Evolutionary conservation across 2,329 filamentous ascomycete genomes (phyloP).

Genomic region (Aquanectria penicillioides): DNA sequence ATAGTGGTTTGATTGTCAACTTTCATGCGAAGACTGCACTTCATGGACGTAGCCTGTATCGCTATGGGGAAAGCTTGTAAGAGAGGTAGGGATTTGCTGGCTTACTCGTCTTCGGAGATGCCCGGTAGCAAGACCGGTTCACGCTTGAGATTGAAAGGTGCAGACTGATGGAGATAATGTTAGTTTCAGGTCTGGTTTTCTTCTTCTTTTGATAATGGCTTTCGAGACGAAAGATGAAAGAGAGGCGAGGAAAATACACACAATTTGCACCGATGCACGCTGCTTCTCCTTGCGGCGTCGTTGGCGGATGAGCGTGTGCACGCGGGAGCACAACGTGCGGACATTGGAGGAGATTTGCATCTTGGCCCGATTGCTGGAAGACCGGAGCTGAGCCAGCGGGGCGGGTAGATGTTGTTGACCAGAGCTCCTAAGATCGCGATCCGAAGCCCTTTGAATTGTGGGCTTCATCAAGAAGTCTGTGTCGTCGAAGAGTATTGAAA

Average conservation of each 20-base stretch:
- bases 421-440: slow-evolving; percentile 33
- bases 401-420: slow-evolving; percentile 11
- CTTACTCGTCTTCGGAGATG: slow-evolving; percentile 68
- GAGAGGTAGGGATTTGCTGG: slow-evolving; percentile 19
- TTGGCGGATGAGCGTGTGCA: slow-evolving; percentile 54
- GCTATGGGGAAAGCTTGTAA: not conserved
- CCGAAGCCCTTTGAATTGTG: slow-evolving; percentile 10
- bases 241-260: slow-evolving; percentile 41
- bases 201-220: too few species aligned
- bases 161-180: slow-evolving; percentile 57
- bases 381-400: slow-evolving; percentile 27
- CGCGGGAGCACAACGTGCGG: slow-evolving; percentile 55
- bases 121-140: slow-evolving; percentile 64
- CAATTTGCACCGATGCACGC: slow-evolving; percentile 54
- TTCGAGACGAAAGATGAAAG: too few species aligned
- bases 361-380: slow-evolving; percentile 25
- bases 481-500: too few species aligned
- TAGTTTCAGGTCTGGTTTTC: too few species aligned
- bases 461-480: slow-evolving; percentile 19
- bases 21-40: not conserved
- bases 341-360: slow-evolving; percentile 55
- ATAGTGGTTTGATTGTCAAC: not conserved
- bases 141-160: slow-evolving; percentile 67
- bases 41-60: not conserved
- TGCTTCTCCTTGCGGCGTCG: slow-evolving; percentile 55